A percentile compares a stretch with the other conserved stretches of the same genome.
Conservation (phyloP, 176 grass and related monocot species). For the Rhynchospora pubera region DNA sequence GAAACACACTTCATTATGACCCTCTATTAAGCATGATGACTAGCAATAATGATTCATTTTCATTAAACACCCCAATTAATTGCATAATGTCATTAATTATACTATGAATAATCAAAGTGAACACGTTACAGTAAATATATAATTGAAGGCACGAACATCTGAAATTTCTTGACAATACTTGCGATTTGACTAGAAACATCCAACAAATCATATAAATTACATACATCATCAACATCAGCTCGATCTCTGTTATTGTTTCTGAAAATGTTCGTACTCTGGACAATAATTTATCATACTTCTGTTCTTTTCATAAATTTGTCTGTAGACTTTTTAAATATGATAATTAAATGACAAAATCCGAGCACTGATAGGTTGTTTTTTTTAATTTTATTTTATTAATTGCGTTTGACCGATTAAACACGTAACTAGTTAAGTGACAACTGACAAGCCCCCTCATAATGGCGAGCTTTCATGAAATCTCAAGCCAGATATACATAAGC, state of each 20-base stretch:
- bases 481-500: constrained; percentile 18
- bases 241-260: no score
- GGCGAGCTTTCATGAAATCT: constrained; percentile 24
- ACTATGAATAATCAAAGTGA: no score
- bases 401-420: constrained; percentile 18
- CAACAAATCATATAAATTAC: neutral
- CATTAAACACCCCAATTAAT: neutral
- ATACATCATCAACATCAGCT: no score
- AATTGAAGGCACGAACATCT: no score
- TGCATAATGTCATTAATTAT: no score
- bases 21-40: neutral
- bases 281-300: no score
- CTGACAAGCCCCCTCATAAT: constrained; percentile 17
- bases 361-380: neutral
- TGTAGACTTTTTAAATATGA: no score
- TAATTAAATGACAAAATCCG: no score
- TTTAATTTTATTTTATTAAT: neutral
- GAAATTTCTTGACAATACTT: neutral
- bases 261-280: no score
- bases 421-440: no score
- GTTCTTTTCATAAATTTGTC: no score
- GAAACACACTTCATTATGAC: neutral
- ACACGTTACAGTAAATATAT: no score
- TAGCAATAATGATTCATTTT: neutral
- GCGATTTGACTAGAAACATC: neutral